Evolutionary conservation across 2,329 filamentous ascomycete species (phyloP), one percentile per base, ranked within the genome.

Genomic region (Verticillium isaacii): DNA sequence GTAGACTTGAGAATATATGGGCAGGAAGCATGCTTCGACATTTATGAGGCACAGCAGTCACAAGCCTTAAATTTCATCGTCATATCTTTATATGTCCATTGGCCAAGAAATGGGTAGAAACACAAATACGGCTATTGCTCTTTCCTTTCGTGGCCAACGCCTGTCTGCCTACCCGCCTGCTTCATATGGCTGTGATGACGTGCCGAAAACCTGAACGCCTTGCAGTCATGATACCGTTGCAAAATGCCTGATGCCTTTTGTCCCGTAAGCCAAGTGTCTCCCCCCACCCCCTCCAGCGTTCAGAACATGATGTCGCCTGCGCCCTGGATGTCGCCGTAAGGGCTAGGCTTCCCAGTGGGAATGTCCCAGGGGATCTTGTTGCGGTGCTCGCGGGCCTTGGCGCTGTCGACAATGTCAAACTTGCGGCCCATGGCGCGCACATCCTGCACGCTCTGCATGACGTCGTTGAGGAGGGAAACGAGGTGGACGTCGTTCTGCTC

Each of bases 401-500:
- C 68, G 1, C 66, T 59, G 64, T 89, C 87, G 14, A 91, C 77
- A 14, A 88, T 75, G 36, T 78, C 74, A 66, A 89, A 91, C 75
- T 93, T 96, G 69, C 86, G 88, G 54, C 92, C 91, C 1, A 94
- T 78, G 57, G 92, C 88, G 60, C 89, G 85, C 29, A 90, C 87
- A 37, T 87, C 85, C 61, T 85, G 85, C 23, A 93, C 82, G 64
- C 87, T 90, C 65, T 90, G 85, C 65, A 93, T 88, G 34, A 97
- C 82, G 25, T 85, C 83, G 55, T 91, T 89, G 9, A 98, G 83
- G 2, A 98, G 79, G 5, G 86, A 85, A 58, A 96, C 84, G 2
- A 97, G 83, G 60, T 89, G 83, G 32, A 97, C 92, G 68, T 98
- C 92, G 69, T 96, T 95, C 64, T 88, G 82, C 76, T 97, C 91